Evolutionary conservation across 306 rosid species (phyloP), one percentile per base, ranked within the genome.

Genomic region (Pachyrhizus erosus): DNA sequence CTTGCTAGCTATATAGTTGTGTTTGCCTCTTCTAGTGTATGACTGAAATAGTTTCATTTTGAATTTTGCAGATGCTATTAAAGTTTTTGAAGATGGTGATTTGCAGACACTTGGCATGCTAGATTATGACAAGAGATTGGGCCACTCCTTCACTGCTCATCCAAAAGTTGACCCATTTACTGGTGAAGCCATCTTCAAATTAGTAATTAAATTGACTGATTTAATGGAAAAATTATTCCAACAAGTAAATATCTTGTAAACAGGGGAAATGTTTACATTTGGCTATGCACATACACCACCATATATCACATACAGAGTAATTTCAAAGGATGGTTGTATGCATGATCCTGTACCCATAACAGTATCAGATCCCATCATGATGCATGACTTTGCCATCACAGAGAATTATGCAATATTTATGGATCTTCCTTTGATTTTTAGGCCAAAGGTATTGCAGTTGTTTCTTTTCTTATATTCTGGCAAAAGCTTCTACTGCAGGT

Each of bases 201-300:
- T 74, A 66, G 71, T 64, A 67, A 70, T 83, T 82, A 80, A 21
- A 52, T 68, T 26, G 5, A 57, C 70, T 73, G 58, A 57, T 82
- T 27, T 40, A 40, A 73, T 71, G 72, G 26, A 70, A 62, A 62
- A 71, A 8, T 48, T 82, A 49, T 68, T 40, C 72, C 18, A 70
- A 83, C 81, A 78, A 70, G 54, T 64, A 52, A 75, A 61, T 64
- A 66, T 70, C 77, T 51, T 86, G 70, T 83, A 42, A 89, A 90
- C 93, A 96, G 99, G 94, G 15, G 99, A 96, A 89, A 91, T 96
- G 99, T 96, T 96, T 84, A 88, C 98, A 66, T 96, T 96, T 87
- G 99, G 99, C 51, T 96, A 93, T 89, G 80, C 99, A 1, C 92
- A 88, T 70, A 65, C 88, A 42, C 92, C 98, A 37, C 99, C 99